Conservation (phyloP, 2,329 filamentous ascomycete genomes). For the Elsinoe batatas region DNA sequence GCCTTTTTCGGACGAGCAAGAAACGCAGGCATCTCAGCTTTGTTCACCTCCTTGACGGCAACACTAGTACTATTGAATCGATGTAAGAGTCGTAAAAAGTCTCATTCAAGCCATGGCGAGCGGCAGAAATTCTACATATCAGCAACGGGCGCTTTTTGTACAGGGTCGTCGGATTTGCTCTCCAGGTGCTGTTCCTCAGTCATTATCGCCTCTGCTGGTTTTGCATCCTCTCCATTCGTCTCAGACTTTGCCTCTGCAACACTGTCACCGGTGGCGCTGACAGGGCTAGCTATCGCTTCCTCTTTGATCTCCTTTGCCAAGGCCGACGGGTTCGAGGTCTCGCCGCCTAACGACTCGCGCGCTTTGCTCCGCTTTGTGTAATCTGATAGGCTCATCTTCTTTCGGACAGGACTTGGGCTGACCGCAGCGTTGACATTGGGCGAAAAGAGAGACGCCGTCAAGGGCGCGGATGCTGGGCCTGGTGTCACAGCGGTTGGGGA, state of each 20-base stretch:
- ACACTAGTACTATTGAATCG: neutral
- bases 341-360: conserved; percentile 17
- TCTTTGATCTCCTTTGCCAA: conserved; percentile 10
- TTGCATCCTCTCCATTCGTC: neutral
- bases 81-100: neutral
- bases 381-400: conserved; percentile 44
- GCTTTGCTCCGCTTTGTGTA: conserved; percentile 37
- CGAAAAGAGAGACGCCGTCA: conserved; percentile 21
- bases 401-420: conserved; percentile 34
- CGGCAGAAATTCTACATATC: neutral
- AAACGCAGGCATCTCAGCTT: too few species aligned
- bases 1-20: too few species aligned
- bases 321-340: conserved; percentile 7
- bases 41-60: neutral
- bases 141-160: conserved; percentile 3
- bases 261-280: neutral
- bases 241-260: neutral
- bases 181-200: neutral
- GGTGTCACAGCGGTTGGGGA: conserved; percentile 21
- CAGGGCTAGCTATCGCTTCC: conserved; percentile 1
- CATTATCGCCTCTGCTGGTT: neutral
- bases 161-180: neutral
- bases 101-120: neutral
- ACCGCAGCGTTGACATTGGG: conserved; percentile 33
- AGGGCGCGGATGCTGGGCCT: conserved; percentile 8